These are phyloP conservation scores for Oenanthe javanica DNA, from an alignment of 140 eudicot genomes.

Conservation along the genomic window DNA sequence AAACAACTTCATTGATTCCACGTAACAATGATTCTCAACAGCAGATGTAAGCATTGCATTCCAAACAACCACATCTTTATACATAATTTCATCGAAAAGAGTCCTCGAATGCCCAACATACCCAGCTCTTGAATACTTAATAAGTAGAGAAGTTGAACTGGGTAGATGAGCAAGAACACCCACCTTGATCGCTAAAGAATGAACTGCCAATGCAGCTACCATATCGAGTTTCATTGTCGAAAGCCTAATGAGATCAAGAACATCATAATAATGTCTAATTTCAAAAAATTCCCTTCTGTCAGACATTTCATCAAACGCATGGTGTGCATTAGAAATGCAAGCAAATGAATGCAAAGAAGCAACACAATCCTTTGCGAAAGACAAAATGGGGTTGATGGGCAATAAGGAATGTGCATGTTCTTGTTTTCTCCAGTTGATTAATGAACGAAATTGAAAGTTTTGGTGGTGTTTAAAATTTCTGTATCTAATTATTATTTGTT, in stretches of 20 bases:
- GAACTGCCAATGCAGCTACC: constrained; percentile 26
- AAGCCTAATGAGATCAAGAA: constrained; percentile 33
- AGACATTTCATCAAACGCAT: constrained; percentile 51
- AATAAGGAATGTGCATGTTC: constrained; percentile 1
- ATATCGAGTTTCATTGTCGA: constrained; percentile 21
- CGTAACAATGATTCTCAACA: constrained; percentile 22
- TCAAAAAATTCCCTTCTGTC: constrained; percentile 19
- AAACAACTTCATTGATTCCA: constrained; percentile 25
- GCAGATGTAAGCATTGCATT: constrained; percentile 51
- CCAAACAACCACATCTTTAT: constrained; percentile 56
- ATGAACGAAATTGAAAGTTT: background rate
- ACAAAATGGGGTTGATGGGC: background rate
- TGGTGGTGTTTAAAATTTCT: background rate
- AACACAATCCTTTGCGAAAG: background rate
- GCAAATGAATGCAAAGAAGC: background rate
- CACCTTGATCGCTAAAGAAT: constrained; percentile 43
- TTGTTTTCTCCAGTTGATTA: background rate
- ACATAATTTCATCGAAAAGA: constrained; percentile 36
- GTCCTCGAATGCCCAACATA: constrained; percentile 27
- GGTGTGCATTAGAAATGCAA: constrained; percentile 16
- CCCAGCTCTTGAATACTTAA: constrained; percentile 41
- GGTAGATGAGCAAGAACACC: constrained; percentile 49
- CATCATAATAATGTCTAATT: constrained; percentile 19
- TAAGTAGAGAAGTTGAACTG: constrained; percentile 44
- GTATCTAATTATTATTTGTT: too few species aligned